phyloP scores from a whole-genome alignment of 2,329 filamentous ascomycete species.

The Hypoxylon sp. region DNA sequence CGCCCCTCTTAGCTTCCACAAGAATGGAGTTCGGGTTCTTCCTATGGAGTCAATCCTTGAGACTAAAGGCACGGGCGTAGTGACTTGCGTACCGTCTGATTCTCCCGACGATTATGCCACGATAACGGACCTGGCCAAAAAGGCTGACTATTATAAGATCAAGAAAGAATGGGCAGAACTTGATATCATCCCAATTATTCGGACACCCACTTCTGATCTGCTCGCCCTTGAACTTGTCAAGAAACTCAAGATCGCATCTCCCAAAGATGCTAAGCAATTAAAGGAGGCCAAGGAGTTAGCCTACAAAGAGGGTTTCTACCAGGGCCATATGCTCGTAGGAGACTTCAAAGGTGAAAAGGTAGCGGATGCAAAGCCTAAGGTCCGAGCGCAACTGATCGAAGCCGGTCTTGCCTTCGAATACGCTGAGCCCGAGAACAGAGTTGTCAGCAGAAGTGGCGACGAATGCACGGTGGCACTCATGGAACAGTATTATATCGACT shows the following conservation, averaged over 20 bases:
- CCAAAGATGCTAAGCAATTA: conserved; percentile 92
- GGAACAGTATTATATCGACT: conserved; percentile 98
- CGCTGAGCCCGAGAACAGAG: conserved; percentile 91
- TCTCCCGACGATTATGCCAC: conserved; percentile 96
- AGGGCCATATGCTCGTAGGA: conserved; percentile 89
- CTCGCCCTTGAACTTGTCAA: conserved; percentile 88
- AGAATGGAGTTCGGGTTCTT: conserved; percentile 85
- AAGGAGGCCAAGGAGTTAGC: conserved; percentile 95
- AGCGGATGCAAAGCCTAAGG: conserved; percentile 87
- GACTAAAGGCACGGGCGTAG: conserved; percentile 94
- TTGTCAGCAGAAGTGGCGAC: conserved; percentile 89
- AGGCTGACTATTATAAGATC: conserved; percentile 95
- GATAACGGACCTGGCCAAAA: conserved; percentile 88
- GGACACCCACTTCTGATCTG: conserved; percentile 88
- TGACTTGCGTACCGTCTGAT: conserved; percentile 95
- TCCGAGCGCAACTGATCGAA: conserved; percentile 82
- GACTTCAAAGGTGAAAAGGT: conserved; percentile 91
- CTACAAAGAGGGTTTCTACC: conserved; percentile 98
- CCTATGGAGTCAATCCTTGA: conserved; percentile 93
- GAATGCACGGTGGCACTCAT: conserved; percentile 94
- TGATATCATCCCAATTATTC: conserved; percentile 89
- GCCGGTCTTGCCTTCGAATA: conserved; percentile 88
- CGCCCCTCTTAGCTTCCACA: conserved; percentile 89
- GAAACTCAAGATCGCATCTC: conserved; percentile 95
- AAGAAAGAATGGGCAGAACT: conserved; percentile 96